Base-by-base conservation (phyloP, 1,284 basidiomycete species). In the Cryptococcus sp. region DNA sequence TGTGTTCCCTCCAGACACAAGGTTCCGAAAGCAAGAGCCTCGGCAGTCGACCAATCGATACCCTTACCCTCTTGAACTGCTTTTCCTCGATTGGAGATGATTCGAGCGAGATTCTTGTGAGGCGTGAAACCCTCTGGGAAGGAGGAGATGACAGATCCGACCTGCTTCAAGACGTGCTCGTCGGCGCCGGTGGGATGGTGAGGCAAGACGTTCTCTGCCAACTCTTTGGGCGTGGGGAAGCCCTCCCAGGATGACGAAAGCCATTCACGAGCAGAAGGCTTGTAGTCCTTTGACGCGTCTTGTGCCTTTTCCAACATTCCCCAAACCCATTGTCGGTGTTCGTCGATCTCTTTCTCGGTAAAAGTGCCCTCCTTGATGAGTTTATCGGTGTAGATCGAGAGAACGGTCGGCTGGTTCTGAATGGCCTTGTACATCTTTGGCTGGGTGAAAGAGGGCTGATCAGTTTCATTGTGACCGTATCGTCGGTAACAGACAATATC, bases 321-420 rank as follows among this genome's bases (percentile, higher is more conserved):
- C 93, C 91, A 97, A 1, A 99, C 96, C 96, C 96, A 98, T 73
- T 88, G 90, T 80, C 91, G 90, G 81, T 98, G 96, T 73, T 98
- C 92, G 72, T 97, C 92, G 55, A 98, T 92, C 73, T 98, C 92
- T 76, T 88, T 86, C 75, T 93, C 85, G 43, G 91, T 91, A 75
- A 99, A 98, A 10, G 91, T 91, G 43, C 88, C 88, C 57, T 97
- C 91, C 55, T 87, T 86, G 68, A 92, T 83, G 49, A 99, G 80
- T 78, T 88, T 87, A 70, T 93, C 88, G 60, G 87, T 83, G 80
- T 99, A 99, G 75, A 91, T 84, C 16, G 88, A 87, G 52, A 98
- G 81, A 9, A 93, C 86, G 1, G 93, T 91, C 4, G 88, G 88
- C 77, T 98, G 92, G 70, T 91, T 88, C 76, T 85, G 85, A 73